Percentiles rank a stretch among this genome's conserved stretches.
phyloP scores from a whole-genome alignment of 176 grass and related monocot genomes.

The Oryza glaberrima region DNA sequence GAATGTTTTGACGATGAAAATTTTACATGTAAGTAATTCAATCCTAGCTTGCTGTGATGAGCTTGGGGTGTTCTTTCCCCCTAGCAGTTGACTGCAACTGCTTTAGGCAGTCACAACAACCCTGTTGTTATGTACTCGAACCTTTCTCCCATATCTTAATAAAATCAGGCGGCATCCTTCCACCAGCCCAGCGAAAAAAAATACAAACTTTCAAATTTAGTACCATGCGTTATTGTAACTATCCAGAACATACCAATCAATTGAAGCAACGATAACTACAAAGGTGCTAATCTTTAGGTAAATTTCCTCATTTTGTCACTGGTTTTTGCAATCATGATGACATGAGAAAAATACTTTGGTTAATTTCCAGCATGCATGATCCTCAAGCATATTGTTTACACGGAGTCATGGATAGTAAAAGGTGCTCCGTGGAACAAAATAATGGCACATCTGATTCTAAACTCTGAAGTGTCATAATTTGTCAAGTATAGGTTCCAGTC shows the following conservation, averaged over 20 bases:
- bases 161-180: no score
- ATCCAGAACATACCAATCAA: not conserved
- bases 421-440: not conserved
- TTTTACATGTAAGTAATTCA: slow-evolving; percentile 58
- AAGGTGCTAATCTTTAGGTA: not conserved
- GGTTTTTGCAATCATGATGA: not conserved
- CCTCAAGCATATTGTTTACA: not conserved
- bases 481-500: not conserved
- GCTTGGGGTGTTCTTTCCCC: no score
- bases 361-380: not conserved
- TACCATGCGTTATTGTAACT: slow-evolving; percentile 4
- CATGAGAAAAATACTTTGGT: not conserved
- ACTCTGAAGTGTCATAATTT: slow-evolving; percentile 4
- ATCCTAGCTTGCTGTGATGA: not conserved
- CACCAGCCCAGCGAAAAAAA: no score
- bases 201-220: not conserved
- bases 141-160: no score
- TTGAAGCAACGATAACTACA: not conserved
- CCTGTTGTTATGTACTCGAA: no score
- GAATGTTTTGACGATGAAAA: slow-evolving; percentile 64
- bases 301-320: not conserved
- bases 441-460: slow-evolving; percentile 8
- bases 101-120: no score
- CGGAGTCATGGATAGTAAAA: not conserved
- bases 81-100: no score